A percentile compares a stretch with the other conserved stretches of the same genome.
Evolutionary conservation across 331 rosid genomes (phyloP).

Genomic region (Spiraea crenata): DNA sequence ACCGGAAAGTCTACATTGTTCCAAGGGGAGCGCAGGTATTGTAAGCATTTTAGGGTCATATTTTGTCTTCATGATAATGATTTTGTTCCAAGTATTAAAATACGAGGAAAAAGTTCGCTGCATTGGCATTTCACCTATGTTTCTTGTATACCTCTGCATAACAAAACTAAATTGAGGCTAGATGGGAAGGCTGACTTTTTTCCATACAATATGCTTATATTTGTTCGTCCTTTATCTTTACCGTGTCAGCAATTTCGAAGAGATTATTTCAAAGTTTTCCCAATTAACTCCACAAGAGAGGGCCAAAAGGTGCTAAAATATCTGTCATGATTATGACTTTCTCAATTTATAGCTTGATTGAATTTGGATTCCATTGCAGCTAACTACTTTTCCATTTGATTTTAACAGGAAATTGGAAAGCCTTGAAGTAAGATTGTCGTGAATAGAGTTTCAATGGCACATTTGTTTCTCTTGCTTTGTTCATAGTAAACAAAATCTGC

Average conservation of each 20-base stretch:
- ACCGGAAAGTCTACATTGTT: constrained; percentile 57
- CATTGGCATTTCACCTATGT: background rate
- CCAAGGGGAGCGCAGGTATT: constrained; percentile 72
- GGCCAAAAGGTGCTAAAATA: constrained; percentile 54
- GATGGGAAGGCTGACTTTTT: background rate
- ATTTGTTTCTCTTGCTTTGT: constrained; percentile 8
- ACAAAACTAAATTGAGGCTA: background rate
- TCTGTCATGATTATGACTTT: background rate
- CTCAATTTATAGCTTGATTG: constrained; percentile 11
- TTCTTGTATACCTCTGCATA: background rate
- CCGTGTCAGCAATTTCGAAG: constrained; percentile 53
- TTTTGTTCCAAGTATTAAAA: background rate
- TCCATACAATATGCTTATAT: constrained; percentile 10
- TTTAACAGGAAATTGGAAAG: constrained; percentile 78
- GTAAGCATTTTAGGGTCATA: background rate
- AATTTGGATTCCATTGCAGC: constrained; percentile 16
- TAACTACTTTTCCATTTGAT: constrained; percentile 31
- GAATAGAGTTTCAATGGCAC: constrained; percentile 12
- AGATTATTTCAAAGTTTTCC: constrained; percentile 61
- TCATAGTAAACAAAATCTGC: constrained; percentile 2
- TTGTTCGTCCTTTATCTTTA: background rate
- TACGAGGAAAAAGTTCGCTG: background rate
- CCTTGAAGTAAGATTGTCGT: constrained; percentile 65
- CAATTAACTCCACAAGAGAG: constrained; percentile 77
- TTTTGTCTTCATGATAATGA: background rate